phyloP scores from a whole-genome alignment of 768 basidiomycete genomes.

The Leccinum imitatum region DNA sequence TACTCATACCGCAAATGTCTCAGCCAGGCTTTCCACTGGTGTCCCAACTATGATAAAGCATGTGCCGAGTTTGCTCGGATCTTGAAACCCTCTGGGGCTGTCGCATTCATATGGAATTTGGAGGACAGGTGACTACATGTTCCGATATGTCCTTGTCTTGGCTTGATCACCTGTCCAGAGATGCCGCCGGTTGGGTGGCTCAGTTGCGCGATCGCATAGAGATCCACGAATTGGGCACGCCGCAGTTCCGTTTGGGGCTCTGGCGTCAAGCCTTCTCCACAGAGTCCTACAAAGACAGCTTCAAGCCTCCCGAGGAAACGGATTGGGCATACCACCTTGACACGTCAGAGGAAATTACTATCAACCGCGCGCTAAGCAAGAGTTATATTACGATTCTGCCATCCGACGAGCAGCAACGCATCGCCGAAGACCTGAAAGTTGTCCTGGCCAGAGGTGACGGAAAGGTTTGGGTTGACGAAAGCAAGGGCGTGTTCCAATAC shows the following conservation, averaged over 20 bases:
- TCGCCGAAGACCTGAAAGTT: constrained; percentile 49
- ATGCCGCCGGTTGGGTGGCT: constrained; percentile 70
- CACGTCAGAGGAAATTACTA: constrained; percentile 52
- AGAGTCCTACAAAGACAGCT: constrained; percentile 54
- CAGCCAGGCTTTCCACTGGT: constrained; percentile 90
- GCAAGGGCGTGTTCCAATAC: constrained; percentile 73
- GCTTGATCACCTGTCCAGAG: constrained; percentile 35
- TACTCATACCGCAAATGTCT: constrained; percentile 10
- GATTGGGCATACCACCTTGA: constrained; percentile 52
- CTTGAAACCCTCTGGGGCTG: constrained; percentile 69
- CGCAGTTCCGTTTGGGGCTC: constrained; percentile 75
- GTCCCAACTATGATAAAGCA: constrained; percentile 73
- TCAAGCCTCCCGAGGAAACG: constrained; percentile 58
- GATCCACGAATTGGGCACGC: constrained; percentile 65
- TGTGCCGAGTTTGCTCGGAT: constrained; percentile 76
- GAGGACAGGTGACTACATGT: constrained; percentile 61
- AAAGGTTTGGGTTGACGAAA: constrained; percentile 74
- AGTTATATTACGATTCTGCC: constrained; percentile 75
- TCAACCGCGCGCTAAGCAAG: constrained; percentile 76
- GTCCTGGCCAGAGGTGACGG: constrained; percentile 62
- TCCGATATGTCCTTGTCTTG: neutral
- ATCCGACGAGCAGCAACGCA: constrained; percentile 53
- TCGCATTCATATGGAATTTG: constrained; percentile 87
- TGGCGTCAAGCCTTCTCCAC: constrained; percentile 76
- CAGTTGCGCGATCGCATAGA: constrained; percentile 71